Percentiles rank a stretch among this genome's conserved stretches.
Evolutionary conservation across 2,329 filamentous ascomycete species (phyloP).

Genomic region (Endocalyx cinctus): DNA sequence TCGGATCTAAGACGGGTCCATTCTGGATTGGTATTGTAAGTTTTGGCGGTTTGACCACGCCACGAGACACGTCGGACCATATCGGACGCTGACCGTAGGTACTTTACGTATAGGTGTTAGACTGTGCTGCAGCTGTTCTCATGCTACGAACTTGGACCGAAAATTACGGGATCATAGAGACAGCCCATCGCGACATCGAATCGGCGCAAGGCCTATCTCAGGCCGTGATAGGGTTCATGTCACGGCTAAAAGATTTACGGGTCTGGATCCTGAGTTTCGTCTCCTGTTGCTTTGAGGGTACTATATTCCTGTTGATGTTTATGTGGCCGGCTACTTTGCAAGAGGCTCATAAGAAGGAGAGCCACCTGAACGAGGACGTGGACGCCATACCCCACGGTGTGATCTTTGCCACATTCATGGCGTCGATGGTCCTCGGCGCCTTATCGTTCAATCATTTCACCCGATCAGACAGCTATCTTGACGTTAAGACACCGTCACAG

Average conservation of each 20-base stretch:
- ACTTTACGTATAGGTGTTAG: constrained; percentile 22
- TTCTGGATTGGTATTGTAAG: constrained; percentile 40
- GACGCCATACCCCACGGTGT: constrained; percentile 39
- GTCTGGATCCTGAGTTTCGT: constrained; percentile 28
- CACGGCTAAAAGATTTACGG: constrained; percentile 15
- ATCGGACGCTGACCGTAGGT: no score
- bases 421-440: constrained; percentile 54
- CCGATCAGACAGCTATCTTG: constrained; percentile 2
- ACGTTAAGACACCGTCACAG: background rate
- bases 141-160: constrained; percentile 28
- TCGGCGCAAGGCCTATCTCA: no score
- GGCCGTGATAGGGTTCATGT: no score
- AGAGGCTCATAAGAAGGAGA: constrained; percentile 17
- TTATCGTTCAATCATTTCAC: constrained; percentile 41
- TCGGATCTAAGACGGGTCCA: constrained; percentile 44
- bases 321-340: constrained; percentile 29
- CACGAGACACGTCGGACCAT: no score
- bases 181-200: no score
- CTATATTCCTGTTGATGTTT: constrained; percentile 29
- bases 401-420: constrained; percentile 56
- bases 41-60: background rate
- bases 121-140: constrained; percentile 21
- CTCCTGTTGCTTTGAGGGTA: constrained; percentile 30
- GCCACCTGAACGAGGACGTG: constrained; percentile 1
- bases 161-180: no score